Conservation (phyloP, 192 early-diverging fungal species). For the Backusella tarrabulga region DNA sequence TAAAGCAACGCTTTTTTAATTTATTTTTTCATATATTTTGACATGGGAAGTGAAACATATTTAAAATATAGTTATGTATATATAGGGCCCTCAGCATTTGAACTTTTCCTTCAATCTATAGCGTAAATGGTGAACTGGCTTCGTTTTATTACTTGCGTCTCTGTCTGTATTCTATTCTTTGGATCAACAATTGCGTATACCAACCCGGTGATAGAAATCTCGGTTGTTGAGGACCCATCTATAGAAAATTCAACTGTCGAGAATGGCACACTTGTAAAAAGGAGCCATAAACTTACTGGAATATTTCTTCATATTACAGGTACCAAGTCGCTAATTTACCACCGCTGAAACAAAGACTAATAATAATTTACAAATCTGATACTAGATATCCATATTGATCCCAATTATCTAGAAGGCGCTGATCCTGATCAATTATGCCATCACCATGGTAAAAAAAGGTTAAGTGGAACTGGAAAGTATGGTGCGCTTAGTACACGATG, state of each 20-base stretch:
- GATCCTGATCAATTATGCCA: slow-evolving; percentile 35
- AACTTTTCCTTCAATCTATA: neutral
- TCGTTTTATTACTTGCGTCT: neutral
- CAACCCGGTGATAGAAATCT: neutral
- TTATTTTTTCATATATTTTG: neutral
- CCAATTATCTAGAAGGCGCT: slow-evolving; percentile 26
- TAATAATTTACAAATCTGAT: neutral
- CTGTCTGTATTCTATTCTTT: neutral
- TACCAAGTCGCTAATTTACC: neutral
- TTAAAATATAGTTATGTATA: neutral
- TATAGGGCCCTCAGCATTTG: neutral
- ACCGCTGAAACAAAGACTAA: neutral
- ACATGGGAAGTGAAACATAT: neutral
- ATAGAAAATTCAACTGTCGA: neutral
- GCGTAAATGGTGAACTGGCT: neutral
- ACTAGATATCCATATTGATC: slow-evolving; percentile 43
- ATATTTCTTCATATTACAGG: slow-evolving; percentile 39
- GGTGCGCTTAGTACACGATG: slow-evolving; percentile 35
- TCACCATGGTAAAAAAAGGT: slow-evolving; percentile 11
- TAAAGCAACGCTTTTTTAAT: neutral
- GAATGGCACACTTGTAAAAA: neutral
- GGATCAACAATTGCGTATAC: neutral
- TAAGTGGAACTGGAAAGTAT: slow-evolving; percentile 34
- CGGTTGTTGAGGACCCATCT: neutral
- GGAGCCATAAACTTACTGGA: slow-evolving; percentile 7